Evolutionary conservation across 306 rosid genomes (phyloP).

Genomic region (Malus orientalis): DNA sequence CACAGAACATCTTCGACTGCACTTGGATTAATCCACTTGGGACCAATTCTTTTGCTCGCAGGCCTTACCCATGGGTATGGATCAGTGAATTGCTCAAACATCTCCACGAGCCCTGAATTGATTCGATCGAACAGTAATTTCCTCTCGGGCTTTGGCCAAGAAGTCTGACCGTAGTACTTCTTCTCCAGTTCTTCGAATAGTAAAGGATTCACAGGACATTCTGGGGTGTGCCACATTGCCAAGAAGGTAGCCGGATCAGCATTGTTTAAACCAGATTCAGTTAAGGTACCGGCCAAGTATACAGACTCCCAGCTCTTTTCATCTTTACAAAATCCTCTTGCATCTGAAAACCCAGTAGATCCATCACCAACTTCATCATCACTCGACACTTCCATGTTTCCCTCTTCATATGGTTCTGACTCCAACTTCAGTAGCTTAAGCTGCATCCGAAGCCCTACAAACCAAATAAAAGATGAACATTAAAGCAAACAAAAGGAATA

Average conservation of each 20-base stretch:
- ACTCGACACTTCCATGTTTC: constrained; percentile 46
- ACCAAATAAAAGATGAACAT: constrained; percentile 1
- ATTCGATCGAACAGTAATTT: constrained; percentile 71
- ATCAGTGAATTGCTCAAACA: constrained; percentile 32
- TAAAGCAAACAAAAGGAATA: not conserved
- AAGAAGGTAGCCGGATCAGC: constrained; percentile 25
- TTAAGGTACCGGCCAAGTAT: constrained; percentile 50
- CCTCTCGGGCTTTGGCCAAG: constrained; percentile 57
- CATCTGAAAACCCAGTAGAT: constrained; percentile 18
- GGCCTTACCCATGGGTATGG: constrained; percentile 53
- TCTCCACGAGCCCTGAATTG: constrained; percentile 51
- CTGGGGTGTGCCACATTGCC: constrained; percentile 51
- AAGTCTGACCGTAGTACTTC: constrained; percentile 34
- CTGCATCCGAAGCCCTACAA: constrained; percentile 85
- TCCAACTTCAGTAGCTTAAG: constrained; percentile 83
- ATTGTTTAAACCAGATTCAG: constrained; percentile 41
- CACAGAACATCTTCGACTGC: constrained; percentile 36
- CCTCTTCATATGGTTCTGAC: constrained; percentile 60
- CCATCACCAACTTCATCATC: constrained; percentile 70
- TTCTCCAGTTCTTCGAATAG: constrained; percentile 68
- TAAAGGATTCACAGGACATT: constrained; percentile 51
- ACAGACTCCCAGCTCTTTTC: constrained; percentile 63
- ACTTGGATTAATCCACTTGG: constrained; percentile 20
- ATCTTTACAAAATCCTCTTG: constrained; percentile 12
- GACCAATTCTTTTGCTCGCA: constrained; percentile 9